phyloP scores from a whole-genome alignment of 805 yeast genomes.

The Lipomyces spencermartinsiae region DNA sequence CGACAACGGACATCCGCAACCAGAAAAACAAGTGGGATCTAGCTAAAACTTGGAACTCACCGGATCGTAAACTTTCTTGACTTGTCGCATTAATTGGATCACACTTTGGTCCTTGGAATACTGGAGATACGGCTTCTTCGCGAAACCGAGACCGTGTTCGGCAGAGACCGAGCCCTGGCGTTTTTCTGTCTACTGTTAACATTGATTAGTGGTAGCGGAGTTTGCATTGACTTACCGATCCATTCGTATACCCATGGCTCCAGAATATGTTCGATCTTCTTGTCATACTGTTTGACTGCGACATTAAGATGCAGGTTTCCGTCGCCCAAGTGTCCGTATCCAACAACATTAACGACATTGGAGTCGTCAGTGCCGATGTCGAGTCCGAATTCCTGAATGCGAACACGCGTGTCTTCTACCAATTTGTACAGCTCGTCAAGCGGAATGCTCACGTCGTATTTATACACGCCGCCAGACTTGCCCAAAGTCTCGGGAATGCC shows the following conservation, averaged over 20 bases:
- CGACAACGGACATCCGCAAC: not conserved
- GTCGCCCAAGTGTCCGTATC: conserved; percentile 98
- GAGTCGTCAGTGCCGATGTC: conserved; percentile 53
- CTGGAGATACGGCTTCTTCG: conserved; percentile 86
- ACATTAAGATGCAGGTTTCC: conserved; percentile 95
- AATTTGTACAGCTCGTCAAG: conserved; percentile 78
- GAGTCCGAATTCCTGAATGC: conserved; percentile 63
- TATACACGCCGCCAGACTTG: conserved; percentile 90
- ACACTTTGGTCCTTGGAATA: conserved; percentile 80
- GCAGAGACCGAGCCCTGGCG: conserved; percentile 91
- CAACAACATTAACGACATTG: conserved; percentile 83
- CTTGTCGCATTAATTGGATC: conserved; percentile 73
- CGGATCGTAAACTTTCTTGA: conserved; percentile 88
- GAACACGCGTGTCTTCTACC: conserved; percentile 76
- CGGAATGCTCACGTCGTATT: conserved; percentile 95
- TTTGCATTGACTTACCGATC: conserved; percentile 52
- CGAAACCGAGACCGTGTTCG: conserved; percentile 97
- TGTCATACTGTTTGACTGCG: conserved; percentile 81
- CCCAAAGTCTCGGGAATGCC: conserved; percentile 88
- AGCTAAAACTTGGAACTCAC: conserved; percentile 6
- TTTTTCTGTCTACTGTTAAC: conserved; percentile 46
- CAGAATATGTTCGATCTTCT: conserved; percentile 75
- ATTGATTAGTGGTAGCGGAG: not conserved
- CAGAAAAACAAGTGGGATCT: not conserved
- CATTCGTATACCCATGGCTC: conserved; percentile 97